Percentiles rank a stretch among this genome's conserved stretches.
Conservation (phyloP, 805 yeast species). For the Saturnispora gosingensis region DNA sequence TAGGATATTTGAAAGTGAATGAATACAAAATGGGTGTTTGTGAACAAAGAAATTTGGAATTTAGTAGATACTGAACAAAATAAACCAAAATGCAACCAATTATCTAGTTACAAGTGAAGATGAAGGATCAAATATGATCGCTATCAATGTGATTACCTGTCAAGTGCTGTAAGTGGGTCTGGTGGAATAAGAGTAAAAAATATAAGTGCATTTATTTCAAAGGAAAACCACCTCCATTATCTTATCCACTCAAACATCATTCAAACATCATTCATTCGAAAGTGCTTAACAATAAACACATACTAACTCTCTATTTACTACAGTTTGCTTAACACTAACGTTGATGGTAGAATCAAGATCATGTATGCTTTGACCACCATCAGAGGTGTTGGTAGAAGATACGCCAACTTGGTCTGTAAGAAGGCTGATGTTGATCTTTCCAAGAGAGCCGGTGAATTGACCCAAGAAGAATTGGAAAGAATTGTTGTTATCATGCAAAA, state of each 20-base stretch:
- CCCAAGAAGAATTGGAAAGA: constrained; percentile 99
- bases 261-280: no score
- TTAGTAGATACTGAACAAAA: neutral
- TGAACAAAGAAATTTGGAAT: neutral
- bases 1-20: neutral
- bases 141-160: no score
- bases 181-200: no score
- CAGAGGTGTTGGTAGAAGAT: constrained; percentile 99
- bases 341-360: constrained; percentile 99
- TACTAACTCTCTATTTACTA: constrained; percentile 29
- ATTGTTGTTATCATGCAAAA: constrained; percentile 99
- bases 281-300: no score
- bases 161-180: no score
- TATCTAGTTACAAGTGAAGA: no score
- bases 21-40: neutral
- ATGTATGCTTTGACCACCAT: constrained; percentile 99
- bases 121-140: no score
- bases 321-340: constrained; percentile 99
- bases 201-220: neutral
- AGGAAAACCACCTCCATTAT: no score
- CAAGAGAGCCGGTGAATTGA: constrained; percentile 99
- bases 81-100: no score
- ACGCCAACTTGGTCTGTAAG: constrained; percentile 99
- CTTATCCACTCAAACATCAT: neutral
- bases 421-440: constrained; percentile 98